Evolutionary conservation across 345 rosid genomes (phyloP).

Genomic region (Citrus reticulata): DNA sequence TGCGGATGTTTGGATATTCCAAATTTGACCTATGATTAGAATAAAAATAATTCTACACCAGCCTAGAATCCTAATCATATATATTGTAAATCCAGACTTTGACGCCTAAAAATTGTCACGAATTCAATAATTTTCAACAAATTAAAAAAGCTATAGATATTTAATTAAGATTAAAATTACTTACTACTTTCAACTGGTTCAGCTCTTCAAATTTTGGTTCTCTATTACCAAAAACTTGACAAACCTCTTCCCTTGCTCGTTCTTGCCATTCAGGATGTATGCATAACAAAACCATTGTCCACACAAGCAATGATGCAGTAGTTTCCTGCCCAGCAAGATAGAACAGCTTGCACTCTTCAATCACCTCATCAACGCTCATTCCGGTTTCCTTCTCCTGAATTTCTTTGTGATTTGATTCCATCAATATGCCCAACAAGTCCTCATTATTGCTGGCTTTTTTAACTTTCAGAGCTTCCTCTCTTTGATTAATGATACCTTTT

Average conservation of each 20-base stretch:
- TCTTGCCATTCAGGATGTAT: constrained; percentile 55
- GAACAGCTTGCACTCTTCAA: constrained; percentile 67
- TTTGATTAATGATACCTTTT: constrained; percentile 30
- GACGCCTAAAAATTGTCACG: too few relatives aligned
- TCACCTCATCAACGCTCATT: constrained; percentile 36
- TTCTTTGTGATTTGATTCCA: constrained; percentile 35
- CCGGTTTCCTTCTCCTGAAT: constrained; percentile 24
- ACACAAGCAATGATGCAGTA: constrained; percentile 40
- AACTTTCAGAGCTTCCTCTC: constrained; percentile 32
- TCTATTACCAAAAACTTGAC: constrained; percentile 24
- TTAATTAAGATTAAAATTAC: not conserved
- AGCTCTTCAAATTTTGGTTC: constrained; percentile 39
- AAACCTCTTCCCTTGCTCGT: constrained; percentile 50
- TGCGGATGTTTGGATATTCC: too few relatives aligned
- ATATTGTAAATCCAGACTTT: too few relatives aligned
- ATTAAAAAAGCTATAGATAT: too few relatives aligned
- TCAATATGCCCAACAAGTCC: constrained; percentile 40
- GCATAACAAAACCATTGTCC: constrained; percentile 49
- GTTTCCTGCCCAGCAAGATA: constrained; percentile 67
- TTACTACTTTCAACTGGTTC: constrained; percentile 26
- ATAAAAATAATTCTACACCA: too few relatives aligned
- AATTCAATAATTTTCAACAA: too few relatives aligned
- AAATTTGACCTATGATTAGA: too few relatives aligned
- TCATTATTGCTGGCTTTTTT: constrained; percentile 20
- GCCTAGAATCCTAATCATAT: too few relatives aligned